Conservation (phyloP, 495 filamentous ascomycete species). For the Aspergillus sclerotioniger region DNA sequence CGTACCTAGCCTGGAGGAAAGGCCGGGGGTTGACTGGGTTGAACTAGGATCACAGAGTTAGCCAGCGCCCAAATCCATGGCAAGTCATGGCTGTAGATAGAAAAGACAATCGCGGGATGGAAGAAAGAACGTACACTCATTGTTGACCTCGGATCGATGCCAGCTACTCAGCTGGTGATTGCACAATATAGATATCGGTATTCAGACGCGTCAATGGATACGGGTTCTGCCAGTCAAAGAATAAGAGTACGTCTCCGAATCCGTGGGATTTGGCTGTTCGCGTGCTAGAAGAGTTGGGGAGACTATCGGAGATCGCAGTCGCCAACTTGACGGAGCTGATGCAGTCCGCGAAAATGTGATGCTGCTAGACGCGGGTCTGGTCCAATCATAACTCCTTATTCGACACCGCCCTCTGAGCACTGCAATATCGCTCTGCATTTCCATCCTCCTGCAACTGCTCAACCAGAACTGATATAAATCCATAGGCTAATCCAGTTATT, state of each 20-base stretch:
- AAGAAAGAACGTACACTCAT: constrained; percentile 41
- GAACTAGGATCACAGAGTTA: constrained; percentile 49
- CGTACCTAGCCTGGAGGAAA: constrained; percentile 83
- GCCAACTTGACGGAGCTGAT: constrained; percentile 16
- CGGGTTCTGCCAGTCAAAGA: not conserved
- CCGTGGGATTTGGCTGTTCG: constrained; percentile 15
- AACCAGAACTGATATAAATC: not conserved
- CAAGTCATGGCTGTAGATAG: not conserved
- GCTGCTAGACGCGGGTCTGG: constrained; percentile 22
- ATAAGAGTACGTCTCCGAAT: not conserved
- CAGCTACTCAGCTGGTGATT: not conserved
- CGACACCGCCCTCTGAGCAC: constrained; percentile 28
- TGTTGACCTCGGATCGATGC: constrained; percentile 14
- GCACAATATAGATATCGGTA: not conserved
- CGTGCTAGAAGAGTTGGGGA: constrained; percentile 10
- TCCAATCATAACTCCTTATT: constrained; percentile 24
- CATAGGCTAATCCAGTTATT: too few species aligned
- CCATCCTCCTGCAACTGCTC: constrained; percentile 16
- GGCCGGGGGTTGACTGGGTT: constrained; percentile 89
- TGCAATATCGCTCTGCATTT: constrained; percentile 2
- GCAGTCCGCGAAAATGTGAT: constrained; percentile 39
- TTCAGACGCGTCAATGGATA: not conserved
- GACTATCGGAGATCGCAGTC: constrained; percentile 7
- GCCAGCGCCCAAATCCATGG: constrained; percentile 11
- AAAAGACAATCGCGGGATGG: not conserved